phyloP scores from a whole-genome alignment of 352 stramenopile species.

The Phytophthora multivora region DNA sequence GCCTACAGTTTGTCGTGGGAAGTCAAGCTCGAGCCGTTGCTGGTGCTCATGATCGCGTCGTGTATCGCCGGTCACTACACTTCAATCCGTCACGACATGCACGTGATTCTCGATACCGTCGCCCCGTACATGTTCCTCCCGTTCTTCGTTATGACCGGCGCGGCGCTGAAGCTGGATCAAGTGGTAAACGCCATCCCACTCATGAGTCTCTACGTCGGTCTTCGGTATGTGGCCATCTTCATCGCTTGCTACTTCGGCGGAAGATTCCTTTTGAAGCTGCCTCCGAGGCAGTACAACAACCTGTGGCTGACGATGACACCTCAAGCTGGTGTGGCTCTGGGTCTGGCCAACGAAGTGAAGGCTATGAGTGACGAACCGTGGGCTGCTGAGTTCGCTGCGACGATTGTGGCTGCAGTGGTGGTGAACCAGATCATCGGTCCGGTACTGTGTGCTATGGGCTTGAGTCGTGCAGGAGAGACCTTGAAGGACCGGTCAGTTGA shows the following conservation, averaged over 20 bases:
- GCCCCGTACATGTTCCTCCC: slow-evolving; percentile 76
- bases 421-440: slow-evolving; percentile 75
- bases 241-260: slow-evolving; percentile 62
- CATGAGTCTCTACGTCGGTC: slow-evolving; percentile 63
- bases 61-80: slow-evolving; percentile 65
- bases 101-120: slow-evolving; percentile 66
- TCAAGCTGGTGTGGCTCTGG: slow-evolving; percentile 64
- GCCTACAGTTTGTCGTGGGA: slow-evolving; percentile 62
- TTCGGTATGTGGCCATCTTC: slow-evolving; percentile 69
- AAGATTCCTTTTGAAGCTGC: slow-evolving; percentile 60
- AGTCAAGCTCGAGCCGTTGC: slow-evolving; percentile 68
- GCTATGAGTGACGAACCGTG: slow-evolving; percentile 56
- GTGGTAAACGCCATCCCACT: slow-evolving; percentile 62
- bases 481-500: slow-evolving; percentile 30
- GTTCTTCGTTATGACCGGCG: slow-evolving; percentile 80
- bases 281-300: slow-evolving; percentile 68
- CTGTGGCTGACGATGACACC: slow-evolving; percentile 76
- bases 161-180: slow-evolving; percentile 66
- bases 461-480: slow-evolving; percentile 55
- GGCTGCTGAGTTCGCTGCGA: slow-evolving; percentile 62
- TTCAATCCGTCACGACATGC: slow-evolving; percentile 72
- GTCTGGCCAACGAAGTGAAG: slow-evolving; percentile 68
- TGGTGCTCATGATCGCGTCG: slow-evolving; percentile 69
- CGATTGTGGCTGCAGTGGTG: slow-evolving; percentile 68
- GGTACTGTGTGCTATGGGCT: slow-evolving; percentile 58